phyloP scores from a whole-genome alignment of 768 basidiomycete species.

The Xerocomus potaroensis region DNA sequence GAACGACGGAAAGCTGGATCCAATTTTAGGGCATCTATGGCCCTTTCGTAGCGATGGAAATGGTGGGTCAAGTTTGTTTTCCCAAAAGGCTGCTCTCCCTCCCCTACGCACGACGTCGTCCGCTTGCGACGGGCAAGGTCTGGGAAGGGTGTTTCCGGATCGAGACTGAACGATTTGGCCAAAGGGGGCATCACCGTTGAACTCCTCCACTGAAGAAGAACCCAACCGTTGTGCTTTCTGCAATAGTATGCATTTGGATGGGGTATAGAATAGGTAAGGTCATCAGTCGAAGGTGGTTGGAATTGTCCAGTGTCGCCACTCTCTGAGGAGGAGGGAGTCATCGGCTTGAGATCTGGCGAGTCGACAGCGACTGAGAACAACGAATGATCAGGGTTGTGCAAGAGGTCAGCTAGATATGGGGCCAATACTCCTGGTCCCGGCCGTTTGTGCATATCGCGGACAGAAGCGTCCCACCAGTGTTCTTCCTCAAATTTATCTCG shows the following conservation, averaged over 20 bases:
- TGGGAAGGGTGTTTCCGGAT: constrained; percentile 46
- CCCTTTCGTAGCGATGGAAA: constrained; percentile 70
- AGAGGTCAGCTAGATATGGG: constrained; percentile 57
- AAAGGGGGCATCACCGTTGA: constrained; percentile 60
- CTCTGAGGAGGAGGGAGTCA: constrained; percentile 18
- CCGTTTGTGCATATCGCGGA: constrained; percentile 42
- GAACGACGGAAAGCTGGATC: constrained; percentile 56
- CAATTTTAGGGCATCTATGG: constrained; percentile 65
- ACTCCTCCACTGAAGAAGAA: constrained; percentile 66
- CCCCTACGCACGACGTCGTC: constrained; percentile 50
- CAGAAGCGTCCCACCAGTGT: constrained; percentile 62
- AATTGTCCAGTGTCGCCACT: constrained; percentile 14
- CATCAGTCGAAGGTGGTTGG: constrained; percentile 51
- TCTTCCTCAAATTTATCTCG: constrained; percentile 57
- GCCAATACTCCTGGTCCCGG: constrained; percentile 73
- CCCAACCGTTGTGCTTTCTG: constrained; percentile 78
- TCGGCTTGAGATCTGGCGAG: constrained; percentile 30
- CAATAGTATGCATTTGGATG: constrained; percentile 85
- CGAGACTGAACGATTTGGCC: constrained; percentile 46
- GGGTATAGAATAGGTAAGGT: constrained; percentile 65
- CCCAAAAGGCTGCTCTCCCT: constrained; percentile 43
- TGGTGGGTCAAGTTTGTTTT: constrained; percentile 68
- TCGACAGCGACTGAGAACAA: constrained; percentile 56
- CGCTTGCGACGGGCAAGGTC: constrained; percentile 47
- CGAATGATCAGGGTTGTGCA: constrained; percentile 72